A percentile compares a stretch with the other conserved stretches of the same genome.
Conservation (phyloP, 768 basidiomycete species). For the Pholiota microspora region DNA sequence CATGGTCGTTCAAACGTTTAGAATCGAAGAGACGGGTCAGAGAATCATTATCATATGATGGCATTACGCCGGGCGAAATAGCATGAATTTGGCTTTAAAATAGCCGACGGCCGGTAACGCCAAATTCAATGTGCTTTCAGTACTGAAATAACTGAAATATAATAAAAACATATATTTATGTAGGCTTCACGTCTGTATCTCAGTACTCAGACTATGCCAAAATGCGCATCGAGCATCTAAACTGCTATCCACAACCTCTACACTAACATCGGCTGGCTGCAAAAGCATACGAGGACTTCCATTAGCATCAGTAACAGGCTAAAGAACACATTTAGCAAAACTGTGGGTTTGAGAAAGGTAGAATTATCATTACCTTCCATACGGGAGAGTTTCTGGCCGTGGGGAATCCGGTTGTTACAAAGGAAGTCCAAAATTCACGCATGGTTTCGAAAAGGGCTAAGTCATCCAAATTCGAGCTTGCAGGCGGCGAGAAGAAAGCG, state of each 20-base stretch:
- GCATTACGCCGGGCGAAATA: too few species aligned
- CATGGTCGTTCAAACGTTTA: too few species aligned
- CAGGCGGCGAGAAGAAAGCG: constrained; percentile 32
- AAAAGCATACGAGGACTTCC: constrained; percentile 14
- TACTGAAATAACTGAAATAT: too few species aligned
- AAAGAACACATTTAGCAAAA: background rate
- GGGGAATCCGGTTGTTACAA: constrained; percentile 33
- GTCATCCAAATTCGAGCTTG: constrained; percentile 24
- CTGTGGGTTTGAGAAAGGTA: background rate
- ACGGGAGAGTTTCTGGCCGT: constrained; percentile 15
- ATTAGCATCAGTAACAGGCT: constrained; percentile 10
- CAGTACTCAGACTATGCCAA: constrained; percentile 16
- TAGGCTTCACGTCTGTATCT: constrained; percentile 13
- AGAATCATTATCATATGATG: too few species aligned
- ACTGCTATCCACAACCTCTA: constrained; percentile 8
- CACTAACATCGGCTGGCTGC: constrained; percentile 10
- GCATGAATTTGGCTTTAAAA: too few species aligned
- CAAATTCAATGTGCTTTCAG: too few species aligned
- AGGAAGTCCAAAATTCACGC: constrained; percentile 39
- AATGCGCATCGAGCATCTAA: constrained; percentile 14
- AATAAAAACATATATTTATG: too few species aligned
- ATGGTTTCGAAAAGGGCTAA: constrained; percentile 32
- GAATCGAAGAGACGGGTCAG: too few species aligned
- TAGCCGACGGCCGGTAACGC: too few species aligned
- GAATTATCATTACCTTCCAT: constrained; percentile 29